Conservation (phyloP, 805 yeast genomes). For the Yarrowia deformans region DNA sequence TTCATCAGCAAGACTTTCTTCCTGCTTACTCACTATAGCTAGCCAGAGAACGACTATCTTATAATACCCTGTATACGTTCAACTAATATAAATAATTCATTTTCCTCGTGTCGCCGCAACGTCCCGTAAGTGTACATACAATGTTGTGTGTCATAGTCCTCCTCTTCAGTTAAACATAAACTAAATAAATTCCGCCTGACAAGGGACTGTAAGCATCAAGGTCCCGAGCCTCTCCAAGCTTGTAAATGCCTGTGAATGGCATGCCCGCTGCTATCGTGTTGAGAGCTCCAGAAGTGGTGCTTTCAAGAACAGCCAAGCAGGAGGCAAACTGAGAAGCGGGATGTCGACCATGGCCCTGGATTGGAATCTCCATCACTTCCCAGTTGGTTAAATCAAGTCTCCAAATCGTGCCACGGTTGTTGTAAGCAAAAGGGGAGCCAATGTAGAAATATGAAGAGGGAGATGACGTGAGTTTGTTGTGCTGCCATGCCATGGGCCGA, state of each 20-base stretch:
- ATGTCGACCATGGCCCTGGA: slow-evolving; percentile 17
- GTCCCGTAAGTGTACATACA: background rate
- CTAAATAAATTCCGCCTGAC: slow-evolving; percentile 1
- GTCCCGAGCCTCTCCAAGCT: background rate
- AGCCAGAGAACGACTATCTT: too few species aligned
- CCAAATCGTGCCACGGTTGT: slow-evolving; percentile 22
- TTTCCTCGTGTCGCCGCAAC: background rate
- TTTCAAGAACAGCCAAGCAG: slow-evolving; percentile 8
- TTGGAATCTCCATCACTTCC: slow-evolving; percentile 56
- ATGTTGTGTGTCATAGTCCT: background rate
- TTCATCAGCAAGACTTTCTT: background rate
- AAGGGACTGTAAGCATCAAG: slow-evolving; percentile 5
- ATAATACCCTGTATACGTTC: background rate
- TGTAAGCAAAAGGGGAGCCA: slow-evolving; percentile 29
- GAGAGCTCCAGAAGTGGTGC: background rate
- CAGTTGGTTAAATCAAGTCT: slow-evolving; percentile 48
- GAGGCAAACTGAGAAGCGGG: slow-evolving; percentile 18
- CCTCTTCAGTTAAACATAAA: background rate
- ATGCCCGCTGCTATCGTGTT: slow-evolving; percentile 43
- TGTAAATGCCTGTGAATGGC: slow-evolving; percentile 15
- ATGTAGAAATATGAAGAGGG: slow-evolving; percentile 14
- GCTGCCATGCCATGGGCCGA: slow-evolving; percentile 16
- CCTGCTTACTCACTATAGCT: background rate
- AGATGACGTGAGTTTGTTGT: background rate
- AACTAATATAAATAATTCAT: slow-evolving; percentile 8